These are phyloP conservation scores for Blastocystis sp. DNA, from an alignment of 352 stramenopile species.

Conservation along the genomic window DNA sequence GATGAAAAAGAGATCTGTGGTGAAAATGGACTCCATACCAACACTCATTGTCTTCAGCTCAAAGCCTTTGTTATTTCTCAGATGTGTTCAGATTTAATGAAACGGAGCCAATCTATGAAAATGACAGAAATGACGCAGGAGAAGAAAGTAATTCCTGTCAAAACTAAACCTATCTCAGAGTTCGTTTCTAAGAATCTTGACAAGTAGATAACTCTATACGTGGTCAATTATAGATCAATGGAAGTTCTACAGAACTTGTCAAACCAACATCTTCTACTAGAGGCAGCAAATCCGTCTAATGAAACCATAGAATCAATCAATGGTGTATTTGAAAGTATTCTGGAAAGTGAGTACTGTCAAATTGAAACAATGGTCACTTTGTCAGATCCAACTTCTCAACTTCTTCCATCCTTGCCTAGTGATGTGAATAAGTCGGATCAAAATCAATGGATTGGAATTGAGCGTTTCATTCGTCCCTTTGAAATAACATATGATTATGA, in stretches of 20 bases:
- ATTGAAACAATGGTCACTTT: too few species aligned
- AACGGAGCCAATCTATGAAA: neutral
- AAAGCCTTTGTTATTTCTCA: constrained; percentile 4
- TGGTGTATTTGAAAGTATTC: too few species aligned
- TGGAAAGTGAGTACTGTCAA: too few species aligned
- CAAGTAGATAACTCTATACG: too few species aligned
- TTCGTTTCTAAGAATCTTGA: too few species aligned
- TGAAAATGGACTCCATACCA: neutral
- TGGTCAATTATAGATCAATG: too few species aligned
- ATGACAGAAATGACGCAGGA: too few species aligned
- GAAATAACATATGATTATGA: constrained; percentile 11
- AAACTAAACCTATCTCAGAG: neutral
- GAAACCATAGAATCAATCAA: too few species aligned
- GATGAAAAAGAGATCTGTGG: neutral
- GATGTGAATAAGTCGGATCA: neutral
- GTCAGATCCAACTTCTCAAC: too few species aligned
- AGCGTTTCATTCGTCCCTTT: neutral
- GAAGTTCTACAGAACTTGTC: too few species aligned
- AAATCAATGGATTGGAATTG: neutral
- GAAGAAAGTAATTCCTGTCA: neutral
- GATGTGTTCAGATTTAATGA: neutral
- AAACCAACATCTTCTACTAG: too few species aligned
- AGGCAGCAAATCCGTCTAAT: too few species aligned
- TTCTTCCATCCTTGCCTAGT: neutral
- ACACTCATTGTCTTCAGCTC: neutral